Percentiles rank a stretch among this genome's conserved stretches.
phyloP scores from a whole-genome alignment of 306 rosid species.

The Glycyrrhiza uralensis region DNA sequence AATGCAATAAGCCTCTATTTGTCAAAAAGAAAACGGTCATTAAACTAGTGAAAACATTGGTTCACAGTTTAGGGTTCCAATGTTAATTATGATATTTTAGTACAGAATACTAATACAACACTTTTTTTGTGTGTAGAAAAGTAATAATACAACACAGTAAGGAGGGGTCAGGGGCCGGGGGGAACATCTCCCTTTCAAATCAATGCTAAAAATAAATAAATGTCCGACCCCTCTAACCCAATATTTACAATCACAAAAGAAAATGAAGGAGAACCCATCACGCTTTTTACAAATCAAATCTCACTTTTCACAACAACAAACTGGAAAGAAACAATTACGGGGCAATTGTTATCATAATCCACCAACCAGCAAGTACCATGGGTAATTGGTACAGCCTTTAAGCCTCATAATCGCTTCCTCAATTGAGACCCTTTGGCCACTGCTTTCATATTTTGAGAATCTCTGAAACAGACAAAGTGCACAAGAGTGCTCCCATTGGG shows the following conservation, averaged over 20 bases:
- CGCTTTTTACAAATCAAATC: constrained; percentile 21
- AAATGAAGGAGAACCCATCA: constrained; percentile 1
- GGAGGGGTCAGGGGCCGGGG: background rate
- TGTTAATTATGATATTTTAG: background rate
- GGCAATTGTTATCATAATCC: constrained; percentile 16
- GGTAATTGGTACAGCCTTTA: background rate
- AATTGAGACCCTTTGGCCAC: constrained; percentile 61
- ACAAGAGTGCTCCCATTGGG: constrained; percentile 92
- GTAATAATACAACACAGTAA: background rate
- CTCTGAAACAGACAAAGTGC: constrained; percentile 91
- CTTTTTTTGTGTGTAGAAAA: background rate
- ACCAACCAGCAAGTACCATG: constrained; percentile 2
- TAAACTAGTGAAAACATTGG: too few species aligned
- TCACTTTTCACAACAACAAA: constrained; percentile 22
- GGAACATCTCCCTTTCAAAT: constrained; percentile 18
- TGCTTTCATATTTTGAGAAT: constrained; percentile 90
- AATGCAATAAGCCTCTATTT: too few species aligned
- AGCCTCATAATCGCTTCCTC: constrained; percentile 49
- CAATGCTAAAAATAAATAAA: background rate
- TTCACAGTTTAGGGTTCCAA: too few species aligned
- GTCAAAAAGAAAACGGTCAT: too few species aligned
- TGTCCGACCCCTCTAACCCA: background rate
- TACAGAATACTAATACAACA: background rate
- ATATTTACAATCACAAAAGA: constrained; percentile 28
- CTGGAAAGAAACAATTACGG: background rate